Base-by-base conservation (phyloP, 306 rosid genomes). In the Medicago lupulina region DNA sequence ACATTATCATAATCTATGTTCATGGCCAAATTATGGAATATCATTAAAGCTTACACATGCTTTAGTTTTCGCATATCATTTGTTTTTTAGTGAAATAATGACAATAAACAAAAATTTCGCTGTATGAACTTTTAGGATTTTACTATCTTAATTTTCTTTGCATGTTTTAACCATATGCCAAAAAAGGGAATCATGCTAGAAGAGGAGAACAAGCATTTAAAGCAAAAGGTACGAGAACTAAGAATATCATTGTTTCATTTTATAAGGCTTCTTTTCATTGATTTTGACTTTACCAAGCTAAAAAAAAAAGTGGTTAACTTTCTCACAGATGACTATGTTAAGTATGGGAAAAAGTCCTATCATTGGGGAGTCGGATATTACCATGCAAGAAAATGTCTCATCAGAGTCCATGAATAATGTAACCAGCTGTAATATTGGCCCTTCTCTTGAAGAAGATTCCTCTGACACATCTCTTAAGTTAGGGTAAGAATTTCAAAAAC, bases 381-480 rank as follows among this genome's bases (percentile, higher is more conserved):
- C 50, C 57, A 15, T 19, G 15, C 75, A 44, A 1, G 82, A 79
- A 71, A 69, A 23, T 38, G 53, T 66, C 6, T 81, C 84, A 71
- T 57, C 82, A 2, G 71, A 77, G 10, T 58, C 85, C 5, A 65
- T 71, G 71, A 57, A 59, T 49, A 76, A 70, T 9, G 72, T 17
- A 0, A 46, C 65, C 71, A 67, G 70, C 77, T 50, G 62, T 62
- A 69, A 54, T 23, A 82, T 70, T 76, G 75, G 75, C 7, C 70
- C 62, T 55, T 73, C 78, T 71, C 31, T 82, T 58, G 82, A 76
- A n/a, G 79, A 71, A 66, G 76, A 82, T 65, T 65, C 82, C n/a
- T 82, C 85, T 13, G 65, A 57, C 71, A 82, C 72, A 19, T 77
- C 67, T 71, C 79, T 82, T 6, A 82, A 73, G 53, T 77, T 82